Evolutionary conservation across 805 yeast species (phyloP).

Genomic region (Yarrowia porcina): DNA sequence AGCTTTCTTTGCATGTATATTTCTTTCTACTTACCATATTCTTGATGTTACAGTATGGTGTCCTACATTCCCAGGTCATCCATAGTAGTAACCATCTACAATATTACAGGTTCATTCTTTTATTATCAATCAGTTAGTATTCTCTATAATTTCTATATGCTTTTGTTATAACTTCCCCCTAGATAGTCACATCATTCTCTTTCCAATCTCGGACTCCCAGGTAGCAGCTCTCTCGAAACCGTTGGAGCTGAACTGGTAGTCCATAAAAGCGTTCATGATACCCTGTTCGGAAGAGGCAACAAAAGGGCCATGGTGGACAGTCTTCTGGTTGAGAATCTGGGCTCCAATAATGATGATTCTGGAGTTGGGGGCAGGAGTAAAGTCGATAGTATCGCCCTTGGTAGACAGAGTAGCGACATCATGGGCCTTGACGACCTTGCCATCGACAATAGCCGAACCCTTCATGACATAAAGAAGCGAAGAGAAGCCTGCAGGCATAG

Average conservation of each 20-base stretch:
- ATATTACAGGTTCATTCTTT: too few species aligned
- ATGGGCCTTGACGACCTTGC: neutral
- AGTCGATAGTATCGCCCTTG: neutral
- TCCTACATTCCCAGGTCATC: too few species aligned
- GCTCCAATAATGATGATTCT: slow-evolving; percentile 2
- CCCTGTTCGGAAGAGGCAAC: slow-evolving; percentile 69
- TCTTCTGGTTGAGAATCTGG: neutral
- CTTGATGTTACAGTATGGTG: too few species aligned
- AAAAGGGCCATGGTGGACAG: slow-evolving; percentile 88
- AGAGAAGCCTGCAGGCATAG: neutral
- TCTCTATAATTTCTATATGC: neutral
- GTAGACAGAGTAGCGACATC: neutral
- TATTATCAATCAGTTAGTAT: neutral
- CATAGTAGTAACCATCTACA: too few species aligned
- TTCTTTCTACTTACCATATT: too few species aligned
- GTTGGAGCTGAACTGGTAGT: slow-evolving; percentile 53
- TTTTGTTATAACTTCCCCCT: too few species aligned
- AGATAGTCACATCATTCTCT: slow-evolving; percentile 33
- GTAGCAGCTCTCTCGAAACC: slow-evolving; percentile 38
- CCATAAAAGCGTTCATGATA: slow-evolving; percentile 65
- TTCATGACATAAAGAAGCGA: neutral
- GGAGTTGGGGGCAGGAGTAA: neutral
- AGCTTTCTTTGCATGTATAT: too few species aligned
- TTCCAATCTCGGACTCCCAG: slow-evolving; percentile 35
- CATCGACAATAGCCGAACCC: neutral